Conservation (phyloP, 441 rosid species). For the Corymbia citriodora region DNA sequence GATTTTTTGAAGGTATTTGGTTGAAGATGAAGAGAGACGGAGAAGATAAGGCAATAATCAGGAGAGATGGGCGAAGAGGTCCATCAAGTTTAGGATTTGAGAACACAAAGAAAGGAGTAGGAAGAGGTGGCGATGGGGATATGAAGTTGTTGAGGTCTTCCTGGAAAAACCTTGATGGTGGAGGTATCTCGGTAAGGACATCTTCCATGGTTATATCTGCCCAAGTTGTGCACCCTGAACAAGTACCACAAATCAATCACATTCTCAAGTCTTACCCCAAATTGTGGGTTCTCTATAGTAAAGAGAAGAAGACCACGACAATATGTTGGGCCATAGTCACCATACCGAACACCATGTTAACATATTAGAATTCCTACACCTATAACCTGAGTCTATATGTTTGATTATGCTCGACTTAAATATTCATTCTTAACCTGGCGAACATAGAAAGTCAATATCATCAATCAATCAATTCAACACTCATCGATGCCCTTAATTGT, state of each 20-base stretch:
- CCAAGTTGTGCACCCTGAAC: constrained; percentile 21
- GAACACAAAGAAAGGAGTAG: constrained; percentile 66
- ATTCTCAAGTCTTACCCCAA: background rate
- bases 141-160: constrained; percentile 92
- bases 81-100: constrained; percentile 41
- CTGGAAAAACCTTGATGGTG: constrained; percentile 91
- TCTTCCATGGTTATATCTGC: constrained; percentile 62
- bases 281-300: background rate
- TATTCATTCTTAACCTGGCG: background rate
- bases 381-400: background rate
- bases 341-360: background rate
- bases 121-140: constrained; percentile 40
- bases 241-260: background rate
- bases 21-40: constrained; percentile 59
- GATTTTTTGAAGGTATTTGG: constrained; percentile 47
- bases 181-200: constrained; percentile 84
- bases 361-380: background rate
- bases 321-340: background rate
- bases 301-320: background rate
- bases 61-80: constrained; percentile 67
- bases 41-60: constrained; percentile 62
- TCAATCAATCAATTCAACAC: background rate
- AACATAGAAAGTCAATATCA: fast-evolving
- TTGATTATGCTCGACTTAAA: background rate
- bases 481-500: background rate